These are phyloP conservation scores for Imleria badia DNA, from an alignment of 768 basidiomycete species.

Conservation along the genomic window DNA sequence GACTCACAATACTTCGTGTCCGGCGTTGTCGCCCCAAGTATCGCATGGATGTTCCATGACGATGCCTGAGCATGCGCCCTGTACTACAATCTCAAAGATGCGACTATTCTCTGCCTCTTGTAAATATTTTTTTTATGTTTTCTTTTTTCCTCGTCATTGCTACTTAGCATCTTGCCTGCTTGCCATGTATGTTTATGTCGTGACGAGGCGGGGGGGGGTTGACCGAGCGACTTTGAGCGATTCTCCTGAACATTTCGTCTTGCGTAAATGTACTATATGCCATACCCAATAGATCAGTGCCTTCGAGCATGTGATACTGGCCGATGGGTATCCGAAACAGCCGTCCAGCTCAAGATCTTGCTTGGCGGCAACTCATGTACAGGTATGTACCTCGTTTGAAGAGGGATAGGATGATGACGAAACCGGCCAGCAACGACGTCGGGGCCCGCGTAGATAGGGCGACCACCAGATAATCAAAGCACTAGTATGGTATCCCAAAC, in stretches of 20 bases:
- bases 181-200: conserved; percentile 26
- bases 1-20: conserved; percentile 16
- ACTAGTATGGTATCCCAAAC: background rate
- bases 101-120: conserved; percentile 17
- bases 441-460: conserved; percentile 6
- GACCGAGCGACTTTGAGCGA: conserved; percentile 17
- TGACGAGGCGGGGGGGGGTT: conserved; percentile 14
- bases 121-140: conserved; percentile 23
- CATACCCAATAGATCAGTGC: conserved; percentile 29
- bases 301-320: background rate
- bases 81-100: conserved; percentile 1
- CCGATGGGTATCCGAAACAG: background rate
- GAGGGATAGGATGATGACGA: background rate
- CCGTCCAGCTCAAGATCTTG: background rate
- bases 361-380: background rate
- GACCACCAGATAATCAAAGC: background rate
- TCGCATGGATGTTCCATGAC: conserved; percentile 18
- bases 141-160: conserved; percentile 4
- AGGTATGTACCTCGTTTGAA: background rate
- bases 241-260: conserved; percentile 20
- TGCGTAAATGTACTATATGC: conserved; percentile 21
- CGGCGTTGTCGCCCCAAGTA: conserved; percentile 9
- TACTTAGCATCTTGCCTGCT: conserved; percentile 17
- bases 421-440: background rate
- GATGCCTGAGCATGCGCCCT: conserved; percentile 5